Conservation (phyloP, 495 filamentous ascomycete genomes). For the Xanthoparmelia taractica region DNA sequence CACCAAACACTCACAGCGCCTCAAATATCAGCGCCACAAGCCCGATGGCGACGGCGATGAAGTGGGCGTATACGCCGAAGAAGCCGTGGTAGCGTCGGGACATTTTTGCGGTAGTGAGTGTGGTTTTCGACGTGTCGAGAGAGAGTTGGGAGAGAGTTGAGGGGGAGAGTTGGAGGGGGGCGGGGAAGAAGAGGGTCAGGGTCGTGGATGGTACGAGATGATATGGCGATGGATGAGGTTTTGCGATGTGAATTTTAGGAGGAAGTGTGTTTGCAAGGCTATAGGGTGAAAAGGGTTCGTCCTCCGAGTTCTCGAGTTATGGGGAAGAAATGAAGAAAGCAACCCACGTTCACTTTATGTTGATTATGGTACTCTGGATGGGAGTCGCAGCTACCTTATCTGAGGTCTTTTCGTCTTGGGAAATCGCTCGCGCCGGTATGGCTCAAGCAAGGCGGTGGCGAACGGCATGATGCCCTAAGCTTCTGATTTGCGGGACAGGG, state of each 20-base stretch:
- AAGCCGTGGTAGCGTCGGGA: conserved; percentile 19
- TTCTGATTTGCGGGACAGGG: conserved; percentile 1
- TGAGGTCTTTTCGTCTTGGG: neutral
- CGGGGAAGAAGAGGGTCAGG: no score
- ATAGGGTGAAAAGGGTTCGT: neutral
- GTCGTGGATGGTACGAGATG: no score
- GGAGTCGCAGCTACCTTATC: neutral
- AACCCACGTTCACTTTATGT: neutral
- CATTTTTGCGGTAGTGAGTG: conserved; percentile 3
- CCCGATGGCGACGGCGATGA: conserved; percentile 11
- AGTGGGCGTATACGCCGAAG: conserved; percentile 16
- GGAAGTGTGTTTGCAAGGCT: neutral
- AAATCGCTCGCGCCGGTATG: neutral
- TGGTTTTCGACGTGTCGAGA: neutral
- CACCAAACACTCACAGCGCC: neutral
- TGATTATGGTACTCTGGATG: neutral
- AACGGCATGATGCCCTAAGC: neutral
- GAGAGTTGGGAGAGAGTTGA: neutral
- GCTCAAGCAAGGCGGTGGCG: neutral
- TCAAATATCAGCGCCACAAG: conserved; percentile 9
- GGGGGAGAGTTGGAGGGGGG: neutral
- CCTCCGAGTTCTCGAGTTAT: no score
- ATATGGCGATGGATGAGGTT: no score
- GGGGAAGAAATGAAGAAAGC: neutral
- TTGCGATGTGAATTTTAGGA: no score